phyloP scores from a whole-genome alignment of 1,284 basidiomycete genomes.

The Bjerkandera adusta region DNA sequence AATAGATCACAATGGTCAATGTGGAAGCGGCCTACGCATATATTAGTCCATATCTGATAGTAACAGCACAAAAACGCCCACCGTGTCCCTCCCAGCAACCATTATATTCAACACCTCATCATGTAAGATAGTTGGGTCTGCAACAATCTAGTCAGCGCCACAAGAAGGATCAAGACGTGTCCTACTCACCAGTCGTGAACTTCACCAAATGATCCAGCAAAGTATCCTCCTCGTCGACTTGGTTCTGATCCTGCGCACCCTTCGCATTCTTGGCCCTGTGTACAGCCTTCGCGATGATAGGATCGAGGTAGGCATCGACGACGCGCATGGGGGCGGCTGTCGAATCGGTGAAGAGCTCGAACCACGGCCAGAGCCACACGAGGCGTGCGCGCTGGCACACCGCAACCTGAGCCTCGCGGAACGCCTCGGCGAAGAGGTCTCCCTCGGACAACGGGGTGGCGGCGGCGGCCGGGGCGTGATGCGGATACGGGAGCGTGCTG shows the following conservation, averaged over 20 bases:
- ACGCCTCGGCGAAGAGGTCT: conserved; percentile 37
- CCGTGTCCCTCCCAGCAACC: conserved; percentile 41
- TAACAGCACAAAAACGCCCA: conserved; percentile 15
- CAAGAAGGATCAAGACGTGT: no score
- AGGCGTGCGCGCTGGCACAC: conserved; percentile 30
- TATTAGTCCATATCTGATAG: neutral
- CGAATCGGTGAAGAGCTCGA: conserved; percentile 40
- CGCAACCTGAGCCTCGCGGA: conserved; percentile 34
- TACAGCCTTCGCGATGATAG: conserved; percentile 39
- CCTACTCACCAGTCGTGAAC: conserved; percentile 29
- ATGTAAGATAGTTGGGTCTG: conserved; percentile 26
- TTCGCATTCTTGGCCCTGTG: conserved; percentile 27
- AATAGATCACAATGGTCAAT: conserved; percentile 39
- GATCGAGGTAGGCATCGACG: conserved; percentile 39
- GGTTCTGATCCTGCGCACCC: conserved; percentile 1
- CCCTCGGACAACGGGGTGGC: conserved; percentile 8
- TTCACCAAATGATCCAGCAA: conserved; percentile 39
- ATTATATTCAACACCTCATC: conserved; percentile 41
- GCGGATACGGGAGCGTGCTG: conserved; percentile 30
- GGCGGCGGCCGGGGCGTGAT: conserved; percentile 9
- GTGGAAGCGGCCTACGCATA: conserved; percentile 31
- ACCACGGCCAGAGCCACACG: conserved; percentile 38
- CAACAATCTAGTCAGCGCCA: no score
- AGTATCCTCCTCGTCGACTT: conserved; percentile 26
- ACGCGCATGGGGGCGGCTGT: conserved; percentile 35